Evolutionary conservation across 768 basidiomycete species (phyloP).

Genomic region (Leccinum uliginosum): DNA sequence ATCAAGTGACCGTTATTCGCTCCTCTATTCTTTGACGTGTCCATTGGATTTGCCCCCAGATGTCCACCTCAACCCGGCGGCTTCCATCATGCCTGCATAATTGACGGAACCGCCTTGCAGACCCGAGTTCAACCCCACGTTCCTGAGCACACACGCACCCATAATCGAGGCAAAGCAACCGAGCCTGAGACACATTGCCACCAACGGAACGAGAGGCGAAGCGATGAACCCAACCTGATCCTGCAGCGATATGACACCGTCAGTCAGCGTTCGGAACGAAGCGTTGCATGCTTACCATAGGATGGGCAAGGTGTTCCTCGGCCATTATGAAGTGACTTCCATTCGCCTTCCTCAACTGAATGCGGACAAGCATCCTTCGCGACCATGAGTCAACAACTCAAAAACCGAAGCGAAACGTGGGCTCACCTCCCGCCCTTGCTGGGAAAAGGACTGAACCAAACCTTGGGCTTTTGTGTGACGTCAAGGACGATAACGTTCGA

Average conservation of each 20-base stretch:
- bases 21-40: constrained; percentile 10
- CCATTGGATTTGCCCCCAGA: constrained; percentile 6
- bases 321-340: constrained; percentile 42
- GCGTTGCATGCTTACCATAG: constrained; percentile 35
- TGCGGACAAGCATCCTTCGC: constrained; percentile 42
- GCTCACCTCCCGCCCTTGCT: constrained; percentile 45
- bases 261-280: constrained; percentile 1
- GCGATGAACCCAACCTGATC: constrained; percentile 21
- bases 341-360: constrained; percentile 45
- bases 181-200: constrained; percentile 9
- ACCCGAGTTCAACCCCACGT: constrained; percentile 19
- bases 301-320: constrained; percentile 60
- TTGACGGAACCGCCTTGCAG: constrained; percentile 14
- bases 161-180: constrained; percentile 23
- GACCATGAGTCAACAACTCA: background rate
- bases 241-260: constrained; percentile 8
- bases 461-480: constrained; percentile 35
- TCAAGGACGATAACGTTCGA: constrained; percentile 46
- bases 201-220: constrained; percentile 19
- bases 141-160: constrained; percentile 19
- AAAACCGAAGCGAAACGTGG: background rate
- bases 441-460: constrained; percentile 48
- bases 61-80: constrained; percentile 11
- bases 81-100: constrained; percentile 20
- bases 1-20: background rate